Evolutionary conservation across 768 basidiomycete species (phyloP), one percentile per base, ranked within the genome.

Genomic region (Panellus pusillus): DNA sequence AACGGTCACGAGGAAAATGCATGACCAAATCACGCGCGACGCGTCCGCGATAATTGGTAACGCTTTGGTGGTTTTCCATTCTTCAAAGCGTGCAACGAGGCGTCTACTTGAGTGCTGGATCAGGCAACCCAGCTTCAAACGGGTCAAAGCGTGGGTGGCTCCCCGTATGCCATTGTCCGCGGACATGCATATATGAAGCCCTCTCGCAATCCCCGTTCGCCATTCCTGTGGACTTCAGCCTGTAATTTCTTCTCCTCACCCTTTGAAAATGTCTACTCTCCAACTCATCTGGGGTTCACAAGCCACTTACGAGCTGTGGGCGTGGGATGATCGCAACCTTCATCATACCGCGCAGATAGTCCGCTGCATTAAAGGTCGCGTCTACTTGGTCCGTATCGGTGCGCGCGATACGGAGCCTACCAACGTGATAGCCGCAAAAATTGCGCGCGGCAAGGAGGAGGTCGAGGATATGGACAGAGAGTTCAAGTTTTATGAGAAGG

Each of bases 391-490:
- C 7, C 55, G 59, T 27, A 43, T 70, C 42, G 66, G 68, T 5
- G 51, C 52, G 4, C 48, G 53, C 18, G 64, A 58, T 15, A 40
- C 43, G 40, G 48, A 64, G 20, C 59, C 62, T 27, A 50, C 50
- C 4, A 31, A 61, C 15, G 47, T 61, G 5, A 60, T 70, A 15
- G 64, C 72, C n/a, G 55, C 72, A 20, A 79, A 77, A 61, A 60
- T 70, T 41, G 73, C 69, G 7, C 49, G 57, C 7, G 67, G 65
- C 5, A 20, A 55, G 18, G 52, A 63, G 11, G 66, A 60, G 17
- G 54, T 72, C 17, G 49, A 62, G 11, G 56, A 54, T 8, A 57
- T 77, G 12, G 53, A 63, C 14, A 59, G 63, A 14, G 77, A 79
- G 52, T 66, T 67, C 2, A 58, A 55, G 14, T 58, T 75, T 29